Percentiles rank a stretch among this genome's conserved stretches.
Conservation (phyloP, 208 protist species). For the Trypanosoma conorhini region DNA sequence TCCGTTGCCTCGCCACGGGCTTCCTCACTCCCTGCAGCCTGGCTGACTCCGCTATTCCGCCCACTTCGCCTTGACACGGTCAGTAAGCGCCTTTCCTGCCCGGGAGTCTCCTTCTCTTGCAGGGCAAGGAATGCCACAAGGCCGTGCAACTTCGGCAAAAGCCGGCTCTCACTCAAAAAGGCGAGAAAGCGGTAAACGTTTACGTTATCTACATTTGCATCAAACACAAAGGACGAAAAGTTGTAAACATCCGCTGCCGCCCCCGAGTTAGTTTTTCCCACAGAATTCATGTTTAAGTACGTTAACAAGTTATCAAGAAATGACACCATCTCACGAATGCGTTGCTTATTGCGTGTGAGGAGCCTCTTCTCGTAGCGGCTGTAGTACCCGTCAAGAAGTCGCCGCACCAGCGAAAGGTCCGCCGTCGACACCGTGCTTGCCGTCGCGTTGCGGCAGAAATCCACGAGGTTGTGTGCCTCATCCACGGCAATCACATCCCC, state of each 20-base stretch:
- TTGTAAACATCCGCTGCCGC: slow-evolving; percentile 6
- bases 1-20: not conserved
- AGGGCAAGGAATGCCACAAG: slow-evolving; percentile 36
- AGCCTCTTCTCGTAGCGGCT: slow-evolving; percentile 76
- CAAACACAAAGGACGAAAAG: slow-evolving; percentile 70
- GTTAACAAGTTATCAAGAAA: slow-evolving; percentile 54
- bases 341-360: slow-evolving; percentile 85
- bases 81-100: not conserved
- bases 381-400: slow-evolving; percentile 68
- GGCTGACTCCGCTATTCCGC: not conserved
- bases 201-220: slow-evolving; percentile 68
- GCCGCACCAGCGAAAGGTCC: slow-evolving; percentile 45
- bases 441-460: slow-evolving; percentile 90
- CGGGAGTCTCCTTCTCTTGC: slow-evolving; percentile 2
- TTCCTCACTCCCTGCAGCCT: not conserved
- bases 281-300: slow-evolving; percentile 11
- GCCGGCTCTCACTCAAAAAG: slow-evolving; percentile 60
- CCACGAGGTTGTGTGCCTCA: slow-evolving; percentile 96
- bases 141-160: slow-evolving; percentile 77
- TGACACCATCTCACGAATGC: slow-evolving; percentile 76
- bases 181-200: slow-evolving; percentile 59
- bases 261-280: slow-evolving; percentile 3
- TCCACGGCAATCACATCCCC: slow-evolving; percentile 93
- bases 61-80: not conserved
- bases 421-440: slow-evolving; percentile 38